Base-by-base conservation (phyloP, 352 stramenopile genomes). In the Phytophthora cajani region DNA sequence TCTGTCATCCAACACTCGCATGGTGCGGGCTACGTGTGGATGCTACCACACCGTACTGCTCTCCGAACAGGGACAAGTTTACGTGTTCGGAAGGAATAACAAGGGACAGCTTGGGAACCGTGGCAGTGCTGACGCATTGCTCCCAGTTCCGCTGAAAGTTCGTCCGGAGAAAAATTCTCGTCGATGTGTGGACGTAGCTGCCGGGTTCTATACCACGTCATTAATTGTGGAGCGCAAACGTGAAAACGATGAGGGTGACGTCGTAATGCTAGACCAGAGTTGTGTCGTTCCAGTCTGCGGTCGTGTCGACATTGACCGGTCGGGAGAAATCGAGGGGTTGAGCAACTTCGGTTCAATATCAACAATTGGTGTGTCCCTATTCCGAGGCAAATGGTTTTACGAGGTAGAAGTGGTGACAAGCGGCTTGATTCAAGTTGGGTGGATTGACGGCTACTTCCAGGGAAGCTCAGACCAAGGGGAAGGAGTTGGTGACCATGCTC, bases 311-410 rank as follows among this genome's bases (percentile, higher is more conserved):
- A 95, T 97, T 62, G 89, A 97, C 42, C 80, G 83, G 30, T 95
- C 87, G 2, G 89, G 88, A 23, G 89, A 97, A 69, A 87, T 95
- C 33, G 89, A 97, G 75, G 89, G 89, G 0, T 52, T 97, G 46
- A 97, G 89, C 67, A 97, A 97, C 71, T 97, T 97, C 69, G 89
- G 89, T 0, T 95, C 89, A 0, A 89, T 97, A 40, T 92, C 85
- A 5, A 95, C 89, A 1, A 67, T 88, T 11, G 88, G 89, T 3
- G 81, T 95, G 17, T 82, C 84, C 1, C 65, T 97, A 0, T 91
- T 92, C 46, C 61, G 70, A 55, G 93, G 93, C 0, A 97, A 96
- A 59, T 98, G 94, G 94, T 98, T 98, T 71, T 98, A 98, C 60
- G 94, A 98, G 73, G 90, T 98, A 33, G 87, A 96, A 57, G 80